Conservation (phyloP, 192 early-diverging fungal species). For the Linnemannia hyalina region DNA sequence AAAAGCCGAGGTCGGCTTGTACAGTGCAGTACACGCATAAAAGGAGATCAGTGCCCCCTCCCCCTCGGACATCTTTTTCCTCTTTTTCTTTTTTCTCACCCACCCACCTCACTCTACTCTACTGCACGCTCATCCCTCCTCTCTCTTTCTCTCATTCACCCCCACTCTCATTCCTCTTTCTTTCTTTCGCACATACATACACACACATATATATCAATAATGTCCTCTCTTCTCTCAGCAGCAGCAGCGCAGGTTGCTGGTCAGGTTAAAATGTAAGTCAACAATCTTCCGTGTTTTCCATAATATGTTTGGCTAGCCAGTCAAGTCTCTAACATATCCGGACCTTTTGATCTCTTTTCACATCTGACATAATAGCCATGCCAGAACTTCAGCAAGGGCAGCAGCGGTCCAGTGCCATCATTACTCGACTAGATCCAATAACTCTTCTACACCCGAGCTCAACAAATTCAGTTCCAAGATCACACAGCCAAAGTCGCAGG, state of each 20-base stretch:
- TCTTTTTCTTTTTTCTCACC: not conserved
- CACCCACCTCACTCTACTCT: not conserved
- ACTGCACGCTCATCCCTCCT: not conserved
- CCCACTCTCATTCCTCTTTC: conserved; percentile 7
- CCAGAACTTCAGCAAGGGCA: conserved; percentile 35
- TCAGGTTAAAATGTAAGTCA: conserved; percentile 48
- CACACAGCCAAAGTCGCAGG: conserved; percentile 95
- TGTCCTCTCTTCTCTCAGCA: conserved; percentile 48
- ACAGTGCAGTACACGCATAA: not conserved
- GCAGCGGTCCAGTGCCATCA: conserved; percentile 39
- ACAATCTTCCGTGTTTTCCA: not conserved
- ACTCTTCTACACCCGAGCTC: conserved; percentile 51
- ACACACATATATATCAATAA: conserved; percentile 7
- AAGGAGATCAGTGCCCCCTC: not conserved
- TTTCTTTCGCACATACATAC: not conserved
- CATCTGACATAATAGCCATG: conserved; percentile 6
- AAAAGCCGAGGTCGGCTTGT: not conserved
- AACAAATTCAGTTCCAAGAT: conserved; percentile 92
- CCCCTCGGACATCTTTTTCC: not conserved
- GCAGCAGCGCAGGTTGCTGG: conserved; percentile 49
- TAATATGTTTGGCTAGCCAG: not conserved
- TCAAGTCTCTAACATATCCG: not conserved
- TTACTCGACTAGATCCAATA: conserved; percentile 45
- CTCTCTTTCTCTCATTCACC: not conserved
- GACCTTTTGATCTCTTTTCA: not conserved